Evolutionary conservation across 108 stramenopile species (phyloP), one percentile per base, ranked within the genome.

Genomic region (Skeletonema marinoi): DNA sequence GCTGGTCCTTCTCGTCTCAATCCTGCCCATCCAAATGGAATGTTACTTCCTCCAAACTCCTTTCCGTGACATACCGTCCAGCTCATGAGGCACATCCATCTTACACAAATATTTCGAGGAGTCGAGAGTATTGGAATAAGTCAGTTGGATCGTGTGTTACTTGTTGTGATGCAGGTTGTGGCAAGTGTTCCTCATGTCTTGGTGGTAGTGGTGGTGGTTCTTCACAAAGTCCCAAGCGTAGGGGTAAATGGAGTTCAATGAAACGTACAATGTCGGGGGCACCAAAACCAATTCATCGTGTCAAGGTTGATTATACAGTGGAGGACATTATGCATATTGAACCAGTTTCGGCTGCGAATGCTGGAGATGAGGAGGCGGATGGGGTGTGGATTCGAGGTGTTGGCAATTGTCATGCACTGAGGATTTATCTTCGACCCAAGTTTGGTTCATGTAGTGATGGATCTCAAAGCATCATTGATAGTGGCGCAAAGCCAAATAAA

Each of bases 1-100:
- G 76, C 68, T 83, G 82, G 82, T 77, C 82, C 1, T 83, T 62
- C 42, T 77, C 82, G 14, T 83, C 82, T 14, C 59, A 62, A 60
- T 58, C 66, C 30, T 73, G 71, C 8, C 82, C 75, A 31, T 77
- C 82, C 0, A 65, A 73, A 65, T 83, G 82, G 82, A 83, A 83
- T 70, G 82, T 83, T 17, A 83, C 82, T 44, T 77, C 76, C 12
- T 73, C 82, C 44, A 83, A 73, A 16, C 71, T 84, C 31, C 80
- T 95, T 48, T 80, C 83, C 35, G 70, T 93, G 16, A 89, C 90
- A 0, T 92, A 93, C 75, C 75, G 88, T 58, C 94, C 94, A 3
- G 81, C 88, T 8, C 88, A 87, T 74, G 92, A 93, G 66, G 88
- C 86, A 35, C 71, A 89, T 48, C 89, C 92, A 56, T 85, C 89